A percentile compares a stretch with the other conserved stretches of the same genome.
These are phyloP conservation scores for Spathaspora hagerdaliae DNA, from an alignment of 805 yeast genomes.

Conservation along the genomic window DNA sequence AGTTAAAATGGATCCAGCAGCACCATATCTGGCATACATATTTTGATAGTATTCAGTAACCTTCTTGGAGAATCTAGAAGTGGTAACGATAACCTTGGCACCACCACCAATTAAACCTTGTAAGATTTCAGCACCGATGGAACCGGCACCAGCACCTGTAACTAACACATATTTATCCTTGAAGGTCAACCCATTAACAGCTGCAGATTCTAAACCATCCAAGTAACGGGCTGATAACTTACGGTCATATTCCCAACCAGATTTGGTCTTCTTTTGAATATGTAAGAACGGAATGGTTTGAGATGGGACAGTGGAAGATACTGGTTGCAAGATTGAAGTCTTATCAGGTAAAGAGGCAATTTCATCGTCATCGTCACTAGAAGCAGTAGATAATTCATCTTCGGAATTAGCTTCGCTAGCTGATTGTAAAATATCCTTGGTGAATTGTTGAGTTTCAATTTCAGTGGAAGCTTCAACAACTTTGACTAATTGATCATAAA, in stretches of 20 bases:
- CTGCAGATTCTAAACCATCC: slow-evolving; percentile 90
- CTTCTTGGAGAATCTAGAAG: slow-evolving; percentile 89
- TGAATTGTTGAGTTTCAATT: slow-evolving; percentile 63
- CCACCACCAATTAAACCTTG: slow-evolving; percentile 97
- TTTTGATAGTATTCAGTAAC: slow-evolving; percentile 95
- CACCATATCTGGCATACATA: slow-evolving; percentile 89
- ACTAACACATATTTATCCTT: slow-evolving; percentile 83
- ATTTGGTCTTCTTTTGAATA: slow-evolving; percentile 69
- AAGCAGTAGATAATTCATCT: slow-evolving; percentile 43
- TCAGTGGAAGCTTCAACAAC: slow-evolving; percentile 68
- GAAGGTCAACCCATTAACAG: slow-evolving; percentile 89
- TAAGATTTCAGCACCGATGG: slow-evolving; percentile 95
- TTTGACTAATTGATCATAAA: slow-evolving; percentile 66
- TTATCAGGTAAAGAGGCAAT: slow-evolving; percentile 79
- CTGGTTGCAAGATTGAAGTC: slow-evolving; percentile 67
- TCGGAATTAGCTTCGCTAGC: slow-evolving; percentile 42
- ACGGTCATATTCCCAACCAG: slow-evolving; percentile 86
- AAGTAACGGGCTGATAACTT: slow-evolving; percentile 72
- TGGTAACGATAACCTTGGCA: slow-evolving; percentile 94
- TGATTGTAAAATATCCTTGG: slow-evolving; percentile 46
- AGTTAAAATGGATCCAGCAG: slow-evolving; percentile 84
- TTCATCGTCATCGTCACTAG: slow-evolving; percentile 57
- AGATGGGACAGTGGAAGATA: slow-evolving; percentile 67
- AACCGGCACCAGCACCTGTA: slow-evolving; percentile 99
- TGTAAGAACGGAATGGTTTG: slow-evolving; percentile 95